phyloP scores from a whole-genome alignment of 495 filamentous ascomycete species.

The Articulospora tetracladia region DNA sequence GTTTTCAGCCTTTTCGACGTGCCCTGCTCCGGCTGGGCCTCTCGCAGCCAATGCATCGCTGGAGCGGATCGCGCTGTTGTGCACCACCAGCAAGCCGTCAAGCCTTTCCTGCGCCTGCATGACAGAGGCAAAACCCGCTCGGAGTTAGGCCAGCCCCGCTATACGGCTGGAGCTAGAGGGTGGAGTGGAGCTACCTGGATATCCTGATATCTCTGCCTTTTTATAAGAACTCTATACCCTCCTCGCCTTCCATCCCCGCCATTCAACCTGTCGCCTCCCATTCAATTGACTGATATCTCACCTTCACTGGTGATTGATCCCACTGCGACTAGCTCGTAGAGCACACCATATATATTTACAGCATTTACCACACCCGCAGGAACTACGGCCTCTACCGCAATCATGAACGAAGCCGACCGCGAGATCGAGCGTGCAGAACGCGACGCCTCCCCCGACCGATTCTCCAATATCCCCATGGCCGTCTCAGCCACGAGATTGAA shows the following conservation, averaged over 20 bases:
- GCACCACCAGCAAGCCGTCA: no score
- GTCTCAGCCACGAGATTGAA: constrained; percentile 36
- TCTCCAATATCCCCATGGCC: constrained; percentile 9
- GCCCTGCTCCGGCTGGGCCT: background rate
- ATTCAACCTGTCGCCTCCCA: background rate
- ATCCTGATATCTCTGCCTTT: background rate
- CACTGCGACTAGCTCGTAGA: background rate
- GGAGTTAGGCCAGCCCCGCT: background rate
- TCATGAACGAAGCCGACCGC: constrained; percentile 47
- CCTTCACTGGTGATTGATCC: background rate
- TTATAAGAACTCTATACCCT: background rate
- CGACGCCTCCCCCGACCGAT: constrained; percentile 22
- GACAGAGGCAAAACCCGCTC: background rate
- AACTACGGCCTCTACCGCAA: no score
- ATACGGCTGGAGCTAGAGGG: background rate
- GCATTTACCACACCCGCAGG: no score
- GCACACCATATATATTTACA: no score
- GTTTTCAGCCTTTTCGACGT: background rate
- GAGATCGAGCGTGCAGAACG: constrained; percentile 46
- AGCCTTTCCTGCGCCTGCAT: background rate
- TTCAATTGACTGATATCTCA: background rate
- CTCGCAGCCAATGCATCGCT: background rate
- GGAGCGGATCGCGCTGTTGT: background rate
- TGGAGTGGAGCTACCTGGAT: background rate
- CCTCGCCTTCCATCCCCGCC: background rate